A percentile compares a stretch with the other conserved stretches of the same genome.
phyloP scores from a whole-genome alignment of 2,329 filamentous ascomycete genomes.

The Neofusicoccum sp. region DNA sequence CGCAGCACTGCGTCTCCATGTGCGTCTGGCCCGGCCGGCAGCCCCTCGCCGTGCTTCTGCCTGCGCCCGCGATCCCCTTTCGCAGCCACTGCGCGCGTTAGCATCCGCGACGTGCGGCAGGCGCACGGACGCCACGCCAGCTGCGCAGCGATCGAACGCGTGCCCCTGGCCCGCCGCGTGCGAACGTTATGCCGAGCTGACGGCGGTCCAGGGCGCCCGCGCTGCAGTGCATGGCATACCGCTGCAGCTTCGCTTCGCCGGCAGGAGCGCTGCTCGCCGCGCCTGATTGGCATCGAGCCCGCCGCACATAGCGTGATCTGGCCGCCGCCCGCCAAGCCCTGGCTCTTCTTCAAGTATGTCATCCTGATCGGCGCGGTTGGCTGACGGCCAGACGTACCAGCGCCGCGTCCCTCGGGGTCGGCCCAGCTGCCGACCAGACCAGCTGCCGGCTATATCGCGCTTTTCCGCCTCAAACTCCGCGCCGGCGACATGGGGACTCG shows the following conservation, averaged over 20 bases:
- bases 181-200: slow-evolving; percentile 14
- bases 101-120: too few relatives aligned
- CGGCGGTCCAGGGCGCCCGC: neutral
- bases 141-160: neutral
- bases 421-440: neutral
- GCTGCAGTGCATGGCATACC: neutral
- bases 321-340: neutral
- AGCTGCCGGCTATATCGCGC: slow-evolving; percentile 4
- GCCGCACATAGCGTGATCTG: neutral
- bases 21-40: slow-evolving; percentile 7
- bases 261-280: too few relatives aligned
- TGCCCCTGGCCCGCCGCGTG: slow-evolving; percentile 9
- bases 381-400: neutral
- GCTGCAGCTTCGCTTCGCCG: neutral
- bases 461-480: slow-evolving; percentile 10
- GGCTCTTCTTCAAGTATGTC: neutral
- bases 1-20: slow-evolving; percentile 14
- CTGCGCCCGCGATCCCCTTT: neutral
- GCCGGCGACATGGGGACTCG: neutral
- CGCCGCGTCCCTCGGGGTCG: neutral
- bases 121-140: too few relatives aligned
- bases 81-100: neutral
- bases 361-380: slow-evolving; percentile 11
- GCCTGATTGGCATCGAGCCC: neutral
- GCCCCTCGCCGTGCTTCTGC: neutral